Conservation (phyloP, 495 filamentous ascomycete species). For the Xylaria intraflava region DNA sequence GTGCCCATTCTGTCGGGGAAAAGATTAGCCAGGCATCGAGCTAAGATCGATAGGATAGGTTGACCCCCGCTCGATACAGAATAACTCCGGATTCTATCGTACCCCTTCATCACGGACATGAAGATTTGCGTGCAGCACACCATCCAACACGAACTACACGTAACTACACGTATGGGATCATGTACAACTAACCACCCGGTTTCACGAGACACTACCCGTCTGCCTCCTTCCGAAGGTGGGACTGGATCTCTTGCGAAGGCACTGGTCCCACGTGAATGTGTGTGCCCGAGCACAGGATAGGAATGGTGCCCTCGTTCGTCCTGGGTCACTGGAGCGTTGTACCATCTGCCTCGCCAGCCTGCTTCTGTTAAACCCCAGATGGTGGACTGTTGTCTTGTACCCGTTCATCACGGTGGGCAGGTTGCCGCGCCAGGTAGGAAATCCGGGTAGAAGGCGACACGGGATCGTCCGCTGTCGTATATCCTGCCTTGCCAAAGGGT, state of each 20-base stretch:
- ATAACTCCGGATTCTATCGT: neutral
- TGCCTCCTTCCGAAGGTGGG: constrained; percentile 1
- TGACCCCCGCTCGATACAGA: neutral
- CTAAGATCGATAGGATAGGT: neutral
- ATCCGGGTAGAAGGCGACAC: neutral
- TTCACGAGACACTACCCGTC: constrained; percentile 4
- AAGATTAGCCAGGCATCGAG: neutral
- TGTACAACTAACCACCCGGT: neutral
- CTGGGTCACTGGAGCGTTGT: neutral
- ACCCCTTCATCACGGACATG: neutral
- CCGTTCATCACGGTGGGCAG: neutral
- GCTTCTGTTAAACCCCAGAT: neutral
- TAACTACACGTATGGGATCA: neutral
- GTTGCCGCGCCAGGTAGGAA: neutral
- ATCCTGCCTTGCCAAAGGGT: neutral
- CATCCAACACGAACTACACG: neutral
- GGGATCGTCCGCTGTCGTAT: neutral
- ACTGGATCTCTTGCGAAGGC: neutral
- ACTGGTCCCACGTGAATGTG: neutral
- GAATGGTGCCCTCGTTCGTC: neutral
- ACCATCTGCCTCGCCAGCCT: neutral
- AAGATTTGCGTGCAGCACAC: neutral
- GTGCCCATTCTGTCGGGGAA: no score
- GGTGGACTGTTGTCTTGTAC: neutral
- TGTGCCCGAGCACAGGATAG: constrained; percentile 3